Percentiles rank a stretch among this genome's conserved stretches.
These are phyloP conservation scores for Penicillium canescens DNA, from an alignment of 495 filamentous ascomycete species.

Conservation along the genomic window DNA sequence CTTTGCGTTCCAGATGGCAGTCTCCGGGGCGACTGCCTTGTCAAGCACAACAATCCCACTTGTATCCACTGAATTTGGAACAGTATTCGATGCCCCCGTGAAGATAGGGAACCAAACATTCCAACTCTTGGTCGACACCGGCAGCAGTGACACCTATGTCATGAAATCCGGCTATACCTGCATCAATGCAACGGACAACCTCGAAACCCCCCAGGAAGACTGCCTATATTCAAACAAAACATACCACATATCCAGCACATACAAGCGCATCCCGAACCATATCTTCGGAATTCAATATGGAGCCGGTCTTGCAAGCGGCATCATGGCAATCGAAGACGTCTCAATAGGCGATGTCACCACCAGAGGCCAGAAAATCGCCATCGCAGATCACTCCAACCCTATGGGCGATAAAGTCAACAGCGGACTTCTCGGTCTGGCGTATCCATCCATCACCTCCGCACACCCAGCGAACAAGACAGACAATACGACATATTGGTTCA, in stretches of 20 bases:
- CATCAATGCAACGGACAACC: conserved; percentile 28
- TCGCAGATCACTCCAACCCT: conserved; percentile 49
- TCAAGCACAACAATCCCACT: conserved; percentile 5
- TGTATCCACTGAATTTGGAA: conserved; percentile 19
- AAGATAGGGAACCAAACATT: conserved; percentile 37
- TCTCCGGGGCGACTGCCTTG: too few species aligned
- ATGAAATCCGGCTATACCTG: conserved; percentile 50
- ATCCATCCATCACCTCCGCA: conserved; percentile 47
- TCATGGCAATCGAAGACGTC: conserved; percentile 58
- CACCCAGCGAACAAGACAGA: conserved; percentile 25
- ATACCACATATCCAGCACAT: conserved; percentile 43
- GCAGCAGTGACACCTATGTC: conserved; percentile 63
- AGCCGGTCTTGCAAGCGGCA: conserved; percentile 55
- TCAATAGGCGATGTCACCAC: conserved; percentile 56
- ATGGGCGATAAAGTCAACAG: conserved; percentile 44
- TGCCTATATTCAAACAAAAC: conserved; percentile 50
- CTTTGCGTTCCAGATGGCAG: too few species aligned
- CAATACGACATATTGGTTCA: conserved; percentile 27
- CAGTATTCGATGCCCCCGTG: conserved; percentile 23
- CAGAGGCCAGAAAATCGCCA: conserved; percentile 50
- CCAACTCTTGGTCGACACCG: conserved; percentile 59
- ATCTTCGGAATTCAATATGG: conserved; percentile 63
- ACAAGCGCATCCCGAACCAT: conserved; percentile 38
- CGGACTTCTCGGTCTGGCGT: conserved; percentile 64
- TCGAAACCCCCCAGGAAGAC: conserved; percentile 21